These are phyloP conservation scores for Vaccinium darrowii DNA, from an alignment of 148 eudicot genomes.

Conservation along the genomic window DNA sequence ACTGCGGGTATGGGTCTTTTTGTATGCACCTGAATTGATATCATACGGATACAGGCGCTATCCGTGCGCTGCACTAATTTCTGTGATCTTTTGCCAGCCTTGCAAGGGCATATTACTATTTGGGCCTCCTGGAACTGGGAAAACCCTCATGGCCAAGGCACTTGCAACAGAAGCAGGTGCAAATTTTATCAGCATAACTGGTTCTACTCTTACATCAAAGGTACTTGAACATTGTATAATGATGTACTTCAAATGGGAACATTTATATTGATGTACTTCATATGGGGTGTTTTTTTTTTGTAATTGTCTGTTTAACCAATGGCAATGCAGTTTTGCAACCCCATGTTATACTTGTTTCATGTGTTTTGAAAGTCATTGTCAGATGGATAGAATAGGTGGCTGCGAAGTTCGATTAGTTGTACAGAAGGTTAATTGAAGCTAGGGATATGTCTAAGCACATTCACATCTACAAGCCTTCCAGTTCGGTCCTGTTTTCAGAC, in stretches of 20 bases:
- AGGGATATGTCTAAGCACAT: not conserved
- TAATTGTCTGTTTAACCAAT: not conserved
- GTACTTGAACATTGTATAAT: constrained; percentile 25
- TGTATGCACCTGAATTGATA: not conserved
- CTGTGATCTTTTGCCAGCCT: constrained; percentile 59
- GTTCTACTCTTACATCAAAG: constrained; percentile 95
- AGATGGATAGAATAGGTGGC: not conserved
- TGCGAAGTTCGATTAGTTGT: not conserved
- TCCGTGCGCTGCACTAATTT: constrained; percentile 15
- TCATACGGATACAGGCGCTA: not conserved
- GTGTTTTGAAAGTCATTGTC: not conserved
- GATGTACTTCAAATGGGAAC: not conserved
- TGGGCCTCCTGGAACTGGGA: constrained; percentile 99
- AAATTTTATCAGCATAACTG: constrained; percentile 93
- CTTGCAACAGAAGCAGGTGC: constrained; percentile 99
- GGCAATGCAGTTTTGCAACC: not conserved
- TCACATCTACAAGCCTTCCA: not conserved
- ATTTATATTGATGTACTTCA: too few species aligned
- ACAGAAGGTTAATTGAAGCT: not conserved
- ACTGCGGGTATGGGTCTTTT: constrained; percentile 62
- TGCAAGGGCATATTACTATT: constrained; percentile 96
- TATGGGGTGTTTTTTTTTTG: not conserved
- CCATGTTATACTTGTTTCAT: not conserved
- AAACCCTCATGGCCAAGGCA: constrained; percentile 96
- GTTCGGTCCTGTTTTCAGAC: not conserved